A percentile compares a stretch with the other conserved stretches of the same genome.
Evolutionary conservation across 805 yeast species (phyloP).

Genomic region (Kuraishia hungarica): DNA sequence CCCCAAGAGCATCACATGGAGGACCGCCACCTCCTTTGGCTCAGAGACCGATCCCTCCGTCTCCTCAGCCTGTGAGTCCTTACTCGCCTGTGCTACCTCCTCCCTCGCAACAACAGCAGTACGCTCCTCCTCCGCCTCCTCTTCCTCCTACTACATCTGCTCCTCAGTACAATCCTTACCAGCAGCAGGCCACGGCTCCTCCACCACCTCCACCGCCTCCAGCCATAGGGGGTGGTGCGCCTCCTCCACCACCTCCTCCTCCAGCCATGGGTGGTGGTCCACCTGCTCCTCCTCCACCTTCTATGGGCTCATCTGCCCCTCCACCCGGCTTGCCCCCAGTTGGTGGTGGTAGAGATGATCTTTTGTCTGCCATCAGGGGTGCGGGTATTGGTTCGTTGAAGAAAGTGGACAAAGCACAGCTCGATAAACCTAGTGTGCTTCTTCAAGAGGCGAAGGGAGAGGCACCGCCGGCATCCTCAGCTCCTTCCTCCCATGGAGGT

Average conservation of each 20-base stretch:
- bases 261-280: constrained; percentile 23
- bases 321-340: constrained; percentile 27
- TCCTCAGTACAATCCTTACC: constrained; percentile 3
- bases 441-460: constrained; percentile 69
- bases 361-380: constrained; percentile 78
- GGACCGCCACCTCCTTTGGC: constrained; percentile 3
- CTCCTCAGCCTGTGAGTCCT: not conserved
- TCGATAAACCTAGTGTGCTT: constrained; percentile 70
- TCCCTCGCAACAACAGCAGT: constrained; percentile 1
- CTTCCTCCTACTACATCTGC: constrained; percentile 13
- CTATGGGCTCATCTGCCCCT: constrained; percentile 18
- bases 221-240: constrained; percentile 8
- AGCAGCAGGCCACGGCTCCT: constrained; percentile 7
- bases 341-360: constrained; percentile 66
- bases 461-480: constrained; percentile 25
- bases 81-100: constrained; percentile 2
- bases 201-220: constrained; percentile 7
- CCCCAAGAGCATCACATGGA: constrained; percentile 8
- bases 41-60: constrained; percentile 2
- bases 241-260: constrained; percentile 15
- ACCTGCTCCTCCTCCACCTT: constrained; percentile 38
- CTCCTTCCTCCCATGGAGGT: constrained; percentile 28
- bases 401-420: constrained; percentile 74
- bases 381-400: constrained; percentile 65
- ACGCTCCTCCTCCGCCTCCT: constrained; percentile 11